phyloP scores from a whole-genome alignment of 371 early-diverging fungal species.

The Rhizopus sp. region DNA sequence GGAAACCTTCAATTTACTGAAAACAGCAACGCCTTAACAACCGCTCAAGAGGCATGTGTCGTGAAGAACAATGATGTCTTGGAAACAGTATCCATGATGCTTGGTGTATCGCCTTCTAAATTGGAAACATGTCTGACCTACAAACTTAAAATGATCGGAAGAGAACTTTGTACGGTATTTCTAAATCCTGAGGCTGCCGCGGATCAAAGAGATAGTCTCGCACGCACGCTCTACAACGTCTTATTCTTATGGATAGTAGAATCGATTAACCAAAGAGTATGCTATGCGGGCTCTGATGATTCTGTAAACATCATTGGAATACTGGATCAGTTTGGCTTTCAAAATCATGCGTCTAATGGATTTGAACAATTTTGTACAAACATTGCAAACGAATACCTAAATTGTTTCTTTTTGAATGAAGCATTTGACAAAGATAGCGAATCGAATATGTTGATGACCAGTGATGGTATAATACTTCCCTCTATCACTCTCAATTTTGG shows the following conservation, averaged over 20 bases:
- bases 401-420: conserved; percentile 67
- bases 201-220: conserved; percentile 46
- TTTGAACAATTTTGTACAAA: conserved; percentile 84
- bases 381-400: conserved; percentile 85
- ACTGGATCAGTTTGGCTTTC: conserved; percentile 72
- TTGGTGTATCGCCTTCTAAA: conserved; percentile 76
- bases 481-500: neutral
- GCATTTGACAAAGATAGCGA: conserved; percentile 58
- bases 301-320: conserved; percentile 78
- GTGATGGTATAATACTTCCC: conserved; percentile 52
- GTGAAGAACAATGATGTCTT: conserved; percentile 69
- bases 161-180: conserved; percentile 65
- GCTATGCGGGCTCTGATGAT: conserved; percentile 48
- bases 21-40: conserved; percentile 26
- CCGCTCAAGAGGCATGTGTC: conserved; percentile 58
- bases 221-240: conserved; percentile 41
- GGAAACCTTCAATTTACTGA: conserved; percentile 76
- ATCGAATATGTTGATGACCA: conserved; percentile 45
- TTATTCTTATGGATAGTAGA: conserved; percentile 52
- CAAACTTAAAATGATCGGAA: conserved; percentile 46
- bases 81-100: conserved; percentile 74
- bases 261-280: conserved; percentile 43
- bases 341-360: conserved; percentile 42
- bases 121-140: conserved; percentile 62
- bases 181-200: conserved; percentile 58